A percentile compares a stretch with the other conserved stretches of the same genome.
phyloP scores from a whole-genome alignment of 2,329 filamentous ascomycete species.

The Zasmidium cellare region DNA sequence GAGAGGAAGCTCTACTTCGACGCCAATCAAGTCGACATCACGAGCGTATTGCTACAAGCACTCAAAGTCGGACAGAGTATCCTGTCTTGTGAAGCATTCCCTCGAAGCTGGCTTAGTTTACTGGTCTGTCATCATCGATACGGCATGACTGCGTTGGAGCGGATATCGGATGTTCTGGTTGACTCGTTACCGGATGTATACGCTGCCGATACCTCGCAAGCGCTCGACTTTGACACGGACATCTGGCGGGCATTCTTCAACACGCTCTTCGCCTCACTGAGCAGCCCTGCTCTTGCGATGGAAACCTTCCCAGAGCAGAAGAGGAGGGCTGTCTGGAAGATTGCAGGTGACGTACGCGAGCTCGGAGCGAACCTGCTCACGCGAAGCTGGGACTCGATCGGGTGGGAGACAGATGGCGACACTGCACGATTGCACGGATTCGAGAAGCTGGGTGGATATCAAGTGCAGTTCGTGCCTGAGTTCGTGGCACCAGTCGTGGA shows the following conservation, averaged over 20 bases:
- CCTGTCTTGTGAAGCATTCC: conserved; percentile 84
- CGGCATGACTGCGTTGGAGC: conserved; percentile 80
- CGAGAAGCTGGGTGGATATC: conserved; percentile 87
- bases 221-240: conserved; percentile 76
- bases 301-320: conserved; percentile 98
- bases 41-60: conserved; percentile 72
- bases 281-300: conserved; percentile 82
- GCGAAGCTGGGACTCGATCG: conserved; percentile 89
- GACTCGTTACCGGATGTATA: conserved; percentile 83
- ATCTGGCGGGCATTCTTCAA: conserved; percentile 93
- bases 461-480: conserved; percentile 95
- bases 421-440: conserved; percentile 77
- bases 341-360: conserved; percentile 92
- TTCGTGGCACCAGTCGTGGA: conserved; percentile 90
- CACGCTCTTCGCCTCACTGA: conserved; percentile 83
- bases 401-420: conserved; percentile 86
- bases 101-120: conserved; percentile 84
- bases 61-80: conserved; percentile 88
- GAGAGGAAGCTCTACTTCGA: conserved; percentile 33
- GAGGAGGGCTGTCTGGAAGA: conserved; percentile 94
- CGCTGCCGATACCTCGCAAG: conserved; percentile 65
- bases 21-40: conserved; percentile 63
- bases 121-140: conserved; percentile 66
- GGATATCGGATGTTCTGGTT: conserved; percentile 76
- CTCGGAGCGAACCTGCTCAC: conserved; percentile 83